Percentiles rank a stretch among this genome's conserved stretches.
These are phyloP conservation scores for Eutrema japonicum DNA, from an alignment of 345 rosid genomes.

Conservation along the genomic window DNA sequence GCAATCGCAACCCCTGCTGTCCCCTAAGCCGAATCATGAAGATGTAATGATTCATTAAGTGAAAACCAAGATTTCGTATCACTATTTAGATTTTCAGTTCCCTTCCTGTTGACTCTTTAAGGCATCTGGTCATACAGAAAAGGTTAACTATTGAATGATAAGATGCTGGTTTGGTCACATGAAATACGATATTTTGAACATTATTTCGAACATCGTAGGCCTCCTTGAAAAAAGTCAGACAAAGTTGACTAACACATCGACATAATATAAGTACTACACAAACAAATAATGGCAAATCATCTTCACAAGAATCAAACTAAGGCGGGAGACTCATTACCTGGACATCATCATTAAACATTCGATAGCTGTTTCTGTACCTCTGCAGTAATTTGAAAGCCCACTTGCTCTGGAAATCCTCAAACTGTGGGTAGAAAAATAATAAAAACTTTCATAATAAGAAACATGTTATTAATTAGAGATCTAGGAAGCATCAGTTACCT, in stretches of 20 bases:
- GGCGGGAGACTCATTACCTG: constrained; percentile 61
- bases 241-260: constrained; percentile 13
- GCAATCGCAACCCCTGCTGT: constrained; percentile 99
- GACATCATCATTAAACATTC: constrained; percentile 99
- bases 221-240: neutral
- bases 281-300: constrained; percentile 14
- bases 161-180: constrained; percentile 21
- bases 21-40: constrained; percentile 55
- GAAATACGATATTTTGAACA: constrained; percentile 16
- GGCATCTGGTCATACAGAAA: constrained; percentile 12
- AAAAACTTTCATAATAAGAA: neutral
- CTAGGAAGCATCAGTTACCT: constrained; percentile 52
- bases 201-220: constrained; percentile 13
- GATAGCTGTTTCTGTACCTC: constrained; percentile 74
- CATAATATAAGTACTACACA: constrained; percentile 1
- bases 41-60: constrained; percentile 7
- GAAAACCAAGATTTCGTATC: constrained; percentile 2
- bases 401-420: constrained; percentile 99
- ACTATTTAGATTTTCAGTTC: constrained; percentile 17
- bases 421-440: constrained; percentile 50
- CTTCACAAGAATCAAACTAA: neutral
- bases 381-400: constrained; percentile 99
- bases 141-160: constrained; percentile 16
- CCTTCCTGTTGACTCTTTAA: neutral
- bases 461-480: constrained; percentile 25